Evolutionary conservation across 2,329 filamentous ascomycete genomes (phyloP).

Genomic region (Magnaporthiopsis incrustans): DNA sequence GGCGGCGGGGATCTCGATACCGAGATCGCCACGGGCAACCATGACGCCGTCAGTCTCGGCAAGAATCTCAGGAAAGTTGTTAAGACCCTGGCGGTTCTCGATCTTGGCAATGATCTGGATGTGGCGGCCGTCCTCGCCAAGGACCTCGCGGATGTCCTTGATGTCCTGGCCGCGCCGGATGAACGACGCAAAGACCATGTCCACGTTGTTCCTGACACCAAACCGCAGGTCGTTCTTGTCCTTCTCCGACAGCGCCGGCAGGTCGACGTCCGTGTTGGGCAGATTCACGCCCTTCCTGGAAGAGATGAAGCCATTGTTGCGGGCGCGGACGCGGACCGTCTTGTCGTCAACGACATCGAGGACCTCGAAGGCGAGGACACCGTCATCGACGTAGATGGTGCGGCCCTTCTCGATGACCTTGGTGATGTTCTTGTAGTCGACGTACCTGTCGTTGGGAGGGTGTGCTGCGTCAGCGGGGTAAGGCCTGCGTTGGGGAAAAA

Average conservation of each 20-base stretch:
- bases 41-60: conserved; percentile 97
- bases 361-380: conserved; percentile 94
- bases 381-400: conserved; percentile 95
- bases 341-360: conserved; percentile 79
- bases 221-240: conserved; percentile 91
- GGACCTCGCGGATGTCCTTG: conserved; percentile 79
- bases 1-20: conserved; percentile 96
- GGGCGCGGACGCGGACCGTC: conserved; percentile 76
- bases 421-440: conserved; percentile 99
- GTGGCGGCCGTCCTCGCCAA: conserved; percentile 85
- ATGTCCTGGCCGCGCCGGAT: conserved; percentile 94
- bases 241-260: conserved; percentile 95
- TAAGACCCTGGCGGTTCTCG: conserved; percentile 98
- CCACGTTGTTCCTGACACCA: conserved; percentile 96
- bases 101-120: conserved; percentile 99
- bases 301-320: conserved; percentile 98
- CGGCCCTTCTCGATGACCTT: conserved; percentile 90
- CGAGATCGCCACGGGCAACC: conserved; percentile 96
- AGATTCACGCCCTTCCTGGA: conserved; percentile 99
- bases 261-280: conserved; percentile 96
- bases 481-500: background rate
- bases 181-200: conserved; percentile 99
- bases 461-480: background rate
- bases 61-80: conserved; percentile 98
- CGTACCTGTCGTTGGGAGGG: conserved; percentile 52